These are phyloP conservation scores for Davidsoniella australis DNA, from an alignment of 2,329 filamentous ascomycete genomes.

Conservation along the genomic window DNA sequence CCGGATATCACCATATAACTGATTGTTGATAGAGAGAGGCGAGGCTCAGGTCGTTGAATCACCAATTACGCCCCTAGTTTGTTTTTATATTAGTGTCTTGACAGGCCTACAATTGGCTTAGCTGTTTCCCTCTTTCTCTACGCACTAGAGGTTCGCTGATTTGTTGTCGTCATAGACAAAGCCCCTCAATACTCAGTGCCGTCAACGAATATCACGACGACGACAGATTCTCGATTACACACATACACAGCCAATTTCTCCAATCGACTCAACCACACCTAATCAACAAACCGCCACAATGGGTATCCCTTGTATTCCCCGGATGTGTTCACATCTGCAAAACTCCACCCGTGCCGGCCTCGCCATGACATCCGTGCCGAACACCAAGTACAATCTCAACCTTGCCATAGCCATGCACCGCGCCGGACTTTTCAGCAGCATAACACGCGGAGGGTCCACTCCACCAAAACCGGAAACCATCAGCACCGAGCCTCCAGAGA, in stretches of 20 bases:
- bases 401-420: slow-evolving; percentile 65
- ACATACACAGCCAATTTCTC: neutral
- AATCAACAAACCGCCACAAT: slow-evolving; percentile 5
- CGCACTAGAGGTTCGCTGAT: no score
- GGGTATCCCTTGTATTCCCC: slow-evolving; percentile 48
- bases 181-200: no score
- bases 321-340: slow-evolving; percentile 81
- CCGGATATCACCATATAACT: no score
- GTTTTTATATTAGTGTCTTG: no score
- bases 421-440: slow-evolving; percentile 62
- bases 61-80: no score
- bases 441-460: slow-evolving; percentile 51
- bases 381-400: slow-evolving; percentile 58
- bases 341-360: slow-evolving; percentile 76
- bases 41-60: no score
- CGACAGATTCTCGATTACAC: neutral
- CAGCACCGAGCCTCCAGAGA: slow-evolving; percentile 31
- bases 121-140: no score
- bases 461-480: slow-evolving; percentile 32
- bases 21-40: no score
- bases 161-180: no score
- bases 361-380: slow-evolving; percentile 66
- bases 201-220: neutral
- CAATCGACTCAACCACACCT: neutral
- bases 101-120: no score